Evolutionary conservation across 805 yeast species (phyloP), one percentile per base, ranked within the genome.

Genomic region (Wickerhamomyces pijperi): DNA sequence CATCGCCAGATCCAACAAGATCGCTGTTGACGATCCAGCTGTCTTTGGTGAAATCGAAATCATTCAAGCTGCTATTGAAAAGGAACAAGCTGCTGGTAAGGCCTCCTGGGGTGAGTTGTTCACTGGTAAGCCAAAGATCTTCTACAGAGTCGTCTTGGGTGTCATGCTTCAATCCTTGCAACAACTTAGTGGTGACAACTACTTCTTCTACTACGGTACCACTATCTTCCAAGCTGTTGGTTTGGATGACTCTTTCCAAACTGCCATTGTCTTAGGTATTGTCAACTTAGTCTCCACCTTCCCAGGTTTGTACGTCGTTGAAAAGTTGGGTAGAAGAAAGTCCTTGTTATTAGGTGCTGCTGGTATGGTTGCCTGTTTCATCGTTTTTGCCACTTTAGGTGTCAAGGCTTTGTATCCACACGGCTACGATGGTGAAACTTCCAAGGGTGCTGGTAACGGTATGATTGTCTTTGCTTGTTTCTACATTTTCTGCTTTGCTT

Each of bases 391-490:
- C 8, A 64, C 78, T 25, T 66, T 79, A 39, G 86, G 85, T 59
- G 75, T 75, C 32, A 70, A 73, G 32, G 58, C 48, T 38, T 46
- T 61, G 37, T 60, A 63, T 39, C 61, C 66, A 43, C 19, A 60
- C 34, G 76, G 74, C 53, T 61, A 57, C 46, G 66, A 64, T 54
- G 60, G 60, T 49, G 68, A 65, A 25, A 66, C 76, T 38, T 59
- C 70, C 34, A 67, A 65, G 46, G 67, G 77, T 42, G 72, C 78
- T 38, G 85, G 85, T 62, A 60, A 74, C 58, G 80, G 75, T 39
- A 75, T 79, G 84, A 77, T 79, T 56, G 74, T 76, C 62, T 67
- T 79, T 49, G 68, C 85, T 19, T 76, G 82, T 66, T 63, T 79
- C 51, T 79, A 67, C 68, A 74, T 79, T 47, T 77, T 78, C 70